Conservation (phyloP, 208 protist genomes). For the Strigomonas oncopelti region DNA sequence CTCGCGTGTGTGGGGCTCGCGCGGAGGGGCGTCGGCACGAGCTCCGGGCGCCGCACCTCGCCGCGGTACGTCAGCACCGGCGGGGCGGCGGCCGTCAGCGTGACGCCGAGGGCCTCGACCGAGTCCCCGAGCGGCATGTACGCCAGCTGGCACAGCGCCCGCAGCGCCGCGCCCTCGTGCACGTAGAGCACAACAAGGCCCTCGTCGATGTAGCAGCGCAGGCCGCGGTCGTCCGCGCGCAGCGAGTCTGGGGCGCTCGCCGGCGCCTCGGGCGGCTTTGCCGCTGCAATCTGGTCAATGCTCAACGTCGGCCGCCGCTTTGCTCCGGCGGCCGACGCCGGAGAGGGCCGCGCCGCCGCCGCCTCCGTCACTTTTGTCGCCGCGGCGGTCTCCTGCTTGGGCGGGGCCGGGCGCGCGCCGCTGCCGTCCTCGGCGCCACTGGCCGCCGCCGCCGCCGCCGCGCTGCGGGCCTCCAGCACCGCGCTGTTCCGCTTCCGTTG, state of each 20-base stretch:
- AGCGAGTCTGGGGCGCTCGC: not conserved
- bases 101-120: slow-evolving; percentile 36
- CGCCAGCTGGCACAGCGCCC: slow-evolving; percentile 29
- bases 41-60: slow-evolving; percentile 31
- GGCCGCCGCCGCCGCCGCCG: not conserved
- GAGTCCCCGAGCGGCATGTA: slow-evolving; percentile 28
- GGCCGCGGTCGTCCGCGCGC: slow-evolving; percentile 3
- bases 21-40: not conserved
- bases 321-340: no score
- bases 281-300: not conserved
- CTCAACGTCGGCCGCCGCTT: not conserved
- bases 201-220: slow-evolving; percentile 40
- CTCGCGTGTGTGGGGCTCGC: not conserved
- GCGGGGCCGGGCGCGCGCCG: not conserved
- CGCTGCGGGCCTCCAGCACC: slow-evolving; percentile 7
- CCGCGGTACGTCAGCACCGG: slow-evolving; percentile 40
- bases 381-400: not conserved
- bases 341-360: no score
- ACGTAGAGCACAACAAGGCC: slow-evolving; percentile 40
- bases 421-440: not conserved
- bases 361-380: no score
- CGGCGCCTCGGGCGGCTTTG: not conserved
- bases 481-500: slow-evolving; percentile 32
- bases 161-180: slow-evolving; percentile 18
- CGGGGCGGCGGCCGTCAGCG: slow-evolving; percentile 36